Conservation (phyloP, 2,329 filamentous ascomycete genomes). For the Aspergillus versicolor region DNA sequence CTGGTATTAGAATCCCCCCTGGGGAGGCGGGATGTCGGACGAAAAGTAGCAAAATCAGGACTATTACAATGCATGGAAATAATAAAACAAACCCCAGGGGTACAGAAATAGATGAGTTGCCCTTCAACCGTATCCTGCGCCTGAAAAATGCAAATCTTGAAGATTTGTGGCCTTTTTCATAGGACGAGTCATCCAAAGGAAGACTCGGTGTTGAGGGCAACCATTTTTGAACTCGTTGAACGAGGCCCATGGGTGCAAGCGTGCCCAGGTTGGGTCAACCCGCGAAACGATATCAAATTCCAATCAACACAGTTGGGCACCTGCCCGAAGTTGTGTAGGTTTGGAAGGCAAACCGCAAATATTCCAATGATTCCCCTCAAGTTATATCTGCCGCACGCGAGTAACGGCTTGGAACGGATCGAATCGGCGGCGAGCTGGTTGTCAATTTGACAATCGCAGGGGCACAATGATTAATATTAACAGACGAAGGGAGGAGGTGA, state of each 20-base stretch:
- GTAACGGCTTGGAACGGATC: slow-evolving; percentile 10
- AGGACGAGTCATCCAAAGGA: slow-evolving; percentile 47
- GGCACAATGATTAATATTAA: slow-evolving; percentile 14
- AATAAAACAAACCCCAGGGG: slow-evolving; percentile 89
- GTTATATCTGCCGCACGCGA: slow-evolving; percentile 18
- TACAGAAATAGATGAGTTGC: slow-evolving; percentile 89
- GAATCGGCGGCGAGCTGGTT: slow-evolving; percentile 2
- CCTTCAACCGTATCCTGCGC: slow-evolving; percentile 80
- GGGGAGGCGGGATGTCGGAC: slow-evolving; percentile 81
- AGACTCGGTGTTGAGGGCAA: slow-evolving; percentile 48
- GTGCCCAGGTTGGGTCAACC: slow-evolving; percentile 25
- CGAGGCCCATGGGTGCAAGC: slow-evolving; percentile 50
- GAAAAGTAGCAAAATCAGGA: slow-evolving; percentile 87
- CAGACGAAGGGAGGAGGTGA: slow-evolving; percentile 20
- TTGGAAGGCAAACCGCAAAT: not conserved
- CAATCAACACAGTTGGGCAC: slow-evolving; percentile 9
- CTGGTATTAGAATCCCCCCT: slow-evolving; percentile 80
- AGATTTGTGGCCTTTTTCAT: slow-evolving; percentile 41
- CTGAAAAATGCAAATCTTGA: slow-evolving; percentile 75
- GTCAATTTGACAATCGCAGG: slow-evolving; percentile 3
- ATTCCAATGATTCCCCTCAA: not conserved
- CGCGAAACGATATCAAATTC: slow-evolving; percentile 11
- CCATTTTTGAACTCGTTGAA: slow-evolving; percentile 54
- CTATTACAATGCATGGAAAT: slow-evolving; percentile 86
- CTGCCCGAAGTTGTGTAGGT: slow-evolving; percentile 4